Evolutionary conservation across 2,329 filamentous ascomycete species (phyloP).

Genomic region (Metarhizium sp.): DNA sequence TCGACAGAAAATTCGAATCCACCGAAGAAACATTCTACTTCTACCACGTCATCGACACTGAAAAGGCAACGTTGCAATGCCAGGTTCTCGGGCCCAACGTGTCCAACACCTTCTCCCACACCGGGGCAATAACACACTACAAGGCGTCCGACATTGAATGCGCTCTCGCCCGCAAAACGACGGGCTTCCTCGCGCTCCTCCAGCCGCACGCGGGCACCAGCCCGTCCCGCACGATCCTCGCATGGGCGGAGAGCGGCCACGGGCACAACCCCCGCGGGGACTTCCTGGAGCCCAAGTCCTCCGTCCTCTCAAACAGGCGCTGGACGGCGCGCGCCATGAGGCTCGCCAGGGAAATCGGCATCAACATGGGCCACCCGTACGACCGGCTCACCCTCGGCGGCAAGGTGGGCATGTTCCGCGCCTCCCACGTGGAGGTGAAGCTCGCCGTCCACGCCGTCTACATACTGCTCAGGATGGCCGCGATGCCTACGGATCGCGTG

Average conservation of each 20-base stretch:
- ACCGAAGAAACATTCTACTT: slow-evolving; percentile 18
- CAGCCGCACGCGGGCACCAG: neutral
- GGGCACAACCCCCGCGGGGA: slow-evolving; percentile 19
- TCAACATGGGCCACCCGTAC: slow-evolving; percentile 20
- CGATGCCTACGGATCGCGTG: slow-evolving; percentile 15
- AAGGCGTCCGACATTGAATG: slow-evolving; percentile 1
- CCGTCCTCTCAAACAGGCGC: slow-evolving; percentile 18
- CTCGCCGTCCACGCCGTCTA: slow-evolving; percentile 24
- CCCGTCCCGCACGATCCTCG: slow-evolving; percentile 17
- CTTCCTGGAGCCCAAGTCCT: slow-evolving; percentile 13
- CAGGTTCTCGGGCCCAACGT: slow-evolving; percentile 24
- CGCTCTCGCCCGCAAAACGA: slow-evolving; percentile 19
- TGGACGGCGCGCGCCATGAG: slow-evolving; percentile 22
- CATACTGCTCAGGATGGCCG: slow-evolving; percentile 16
- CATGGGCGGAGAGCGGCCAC: slow-evolving; percentile 25
- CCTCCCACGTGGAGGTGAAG: slow-evolving; percentile 31
- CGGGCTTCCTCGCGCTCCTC: slow-evolving; percentile 21
- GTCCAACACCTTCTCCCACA: slow-evolving; percentile 19
- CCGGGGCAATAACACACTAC: slow-evolving; percentile 8
- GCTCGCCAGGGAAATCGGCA: slow-evolving; percentile 18
- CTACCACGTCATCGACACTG: slow-evolving; percentile 18
- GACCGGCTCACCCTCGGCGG: slow-evolving; percentile 11
- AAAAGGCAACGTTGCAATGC: slow-evolving; percentile 15
- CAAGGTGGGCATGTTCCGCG: slow-evolving; percentile 17
- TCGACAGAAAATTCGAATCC: slow-evolving; percentile 13